Base-by-base conservation (phyloP, 768 basidiomycete species). In the Calocybe gangraenosa region DNA sequence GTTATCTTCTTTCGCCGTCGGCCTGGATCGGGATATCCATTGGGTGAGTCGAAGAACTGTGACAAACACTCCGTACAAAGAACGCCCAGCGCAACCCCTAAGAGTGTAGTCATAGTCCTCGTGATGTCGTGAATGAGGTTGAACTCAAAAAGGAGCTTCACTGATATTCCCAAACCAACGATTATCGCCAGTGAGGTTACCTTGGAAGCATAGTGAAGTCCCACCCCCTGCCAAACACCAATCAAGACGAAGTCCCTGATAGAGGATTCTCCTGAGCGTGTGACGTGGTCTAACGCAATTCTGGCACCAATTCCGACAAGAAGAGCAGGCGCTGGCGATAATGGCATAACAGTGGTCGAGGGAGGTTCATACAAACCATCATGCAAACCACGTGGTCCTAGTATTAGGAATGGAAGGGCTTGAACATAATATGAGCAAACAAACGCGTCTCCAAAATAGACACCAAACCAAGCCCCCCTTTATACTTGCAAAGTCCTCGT, bases 161-260 rank as follows among this genome's bases (percentile, higher is more conserved):
- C 74, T 33, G 69, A 69, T 51, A 87, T 78, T 38, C 68, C 74
- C 35, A 80, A 66, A 42, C 71, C 81, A 34, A 84, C 75, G 40
- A 73, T 66, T 55, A 84, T 64, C 30, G 75, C 73, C 28, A 84
- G 65, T 48, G 71, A 68, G 37, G 74, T 71, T 44, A 73, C 71
- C 58, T 76, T 78, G 50, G 78, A 72, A 44, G 82, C 71, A 56
- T 78, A 83, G 56, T 87, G 83, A 41, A 91, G 68, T 19, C 76
- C 82, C 51, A 86, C 78, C 40, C 87, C 87, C 62, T 88, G 84
- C 74, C 84, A 81, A 54, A 82, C 73, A 40, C 87, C 87, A 40
- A 76, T 65, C 46, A 91, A 78, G 58, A 88, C 65, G 55, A 73
- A 71, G 56, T 85, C 78, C 48, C 75, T 75, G 33, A 82, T 62